phyloP scores from a whole-genome alignment of 805 yeast species.

The Wickerhamomyces silvicola region DNA sequence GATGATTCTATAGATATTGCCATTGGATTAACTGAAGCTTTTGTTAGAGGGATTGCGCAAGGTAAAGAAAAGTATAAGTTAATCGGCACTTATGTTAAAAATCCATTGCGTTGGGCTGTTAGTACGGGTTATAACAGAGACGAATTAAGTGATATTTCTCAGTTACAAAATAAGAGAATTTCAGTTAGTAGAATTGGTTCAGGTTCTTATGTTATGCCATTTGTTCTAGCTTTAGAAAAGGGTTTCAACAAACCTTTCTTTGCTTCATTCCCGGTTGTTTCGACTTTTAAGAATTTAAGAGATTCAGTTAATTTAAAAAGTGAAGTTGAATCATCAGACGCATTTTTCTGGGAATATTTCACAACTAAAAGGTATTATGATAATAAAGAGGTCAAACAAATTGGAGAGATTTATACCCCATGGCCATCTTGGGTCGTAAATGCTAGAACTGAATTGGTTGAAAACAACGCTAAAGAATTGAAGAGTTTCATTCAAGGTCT shows the following conservation, averaged over 20 bases:
- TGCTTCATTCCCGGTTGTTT: conserved; percentile 47
- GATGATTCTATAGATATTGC: conserved; percentile 66
- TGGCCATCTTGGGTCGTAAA: conserved; percentile 95
- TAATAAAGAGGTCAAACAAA: conserved; percentile 65
- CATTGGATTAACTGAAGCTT: conserved; percentile 87
- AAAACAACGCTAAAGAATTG: conserved; percentile 24
- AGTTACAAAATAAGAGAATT: conserved; percentile 55
- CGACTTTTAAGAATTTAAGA: conserved; percentile 69
- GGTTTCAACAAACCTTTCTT: conserved; percentile 48
- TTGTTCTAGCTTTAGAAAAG: conserved; percentile 63
- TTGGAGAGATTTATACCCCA: conserved; percentile 89
- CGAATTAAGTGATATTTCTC: conserved; percentile 44
- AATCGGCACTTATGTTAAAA: conserved; percentile 76
- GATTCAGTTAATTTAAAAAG: conserved; percentile 63
- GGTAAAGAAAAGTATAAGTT: conserved; percentile 44
- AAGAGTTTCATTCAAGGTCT: conserved; percentile 44
- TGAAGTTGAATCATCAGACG: conserved; percentile 51
- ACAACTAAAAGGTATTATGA: conserved; percentile 85
- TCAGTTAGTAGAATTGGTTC: conserved; percentile 87
- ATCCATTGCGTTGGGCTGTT: conserved; percentile 88
- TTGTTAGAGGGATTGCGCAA: conserved; percentile 74
- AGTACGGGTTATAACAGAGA: conserved; percentile 63
- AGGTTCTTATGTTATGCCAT: conserved; percentile 89
- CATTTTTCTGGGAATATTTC: conserved; percentile 95
- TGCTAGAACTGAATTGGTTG: conserved; percentile 36